Evolutionary conservation across 2,329 filamentous ascomycete species (phyloP), one percentile per base, ranked within the genome.

Genomic region (Leptographium galeiforme): DNA sequence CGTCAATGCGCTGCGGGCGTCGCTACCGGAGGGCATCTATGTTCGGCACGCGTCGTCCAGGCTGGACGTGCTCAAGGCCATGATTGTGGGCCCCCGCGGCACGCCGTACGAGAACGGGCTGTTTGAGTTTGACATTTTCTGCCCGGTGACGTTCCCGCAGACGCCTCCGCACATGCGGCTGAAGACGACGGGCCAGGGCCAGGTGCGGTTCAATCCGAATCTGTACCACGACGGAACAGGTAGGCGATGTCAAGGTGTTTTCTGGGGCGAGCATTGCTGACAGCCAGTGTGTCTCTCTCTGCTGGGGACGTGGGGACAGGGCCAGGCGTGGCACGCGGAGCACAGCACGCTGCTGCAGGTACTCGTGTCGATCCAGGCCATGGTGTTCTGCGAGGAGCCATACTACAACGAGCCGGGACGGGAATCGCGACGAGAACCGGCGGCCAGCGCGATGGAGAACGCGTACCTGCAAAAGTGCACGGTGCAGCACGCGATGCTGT

Each of bases 111-210:
- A 74, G 57, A 66, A 73, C 44, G 76, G 76, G 0, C 59, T 78
- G 4, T 79, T 77, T 58, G 75, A 78, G 56, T 79, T 79, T 54
- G 75, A 79, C 58, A 58, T 79, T 36, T 70, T 69, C 38, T 75
- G 72, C 50, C 60, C 62, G 8, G 13, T 34, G 0, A 57, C 66
- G 0, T 79, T 74, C 53, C 75, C 76, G 0, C 56, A 62, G 1
- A 51, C 33, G 0, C 70, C 74, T 12, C 75, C 75, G 0, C 8
- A 50, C 8, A 65, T 76, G 55, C 50, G 55, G 1, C 76, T 75
- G 58, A 68, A 63, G 55, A 75, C 72, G 0, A 77, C 75, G 0
- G 70, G 68, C 1, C 63, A 65, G 4, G 70, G 71, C 0, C 55
- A 1, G 5, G 61, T 64, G 1, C 49, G 59, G 0, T 72, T 78